phyloP scores from a whole-genome alignment of 495 filamentous ascomycete species.

The Aspergillus egyptiacus region DNA sequence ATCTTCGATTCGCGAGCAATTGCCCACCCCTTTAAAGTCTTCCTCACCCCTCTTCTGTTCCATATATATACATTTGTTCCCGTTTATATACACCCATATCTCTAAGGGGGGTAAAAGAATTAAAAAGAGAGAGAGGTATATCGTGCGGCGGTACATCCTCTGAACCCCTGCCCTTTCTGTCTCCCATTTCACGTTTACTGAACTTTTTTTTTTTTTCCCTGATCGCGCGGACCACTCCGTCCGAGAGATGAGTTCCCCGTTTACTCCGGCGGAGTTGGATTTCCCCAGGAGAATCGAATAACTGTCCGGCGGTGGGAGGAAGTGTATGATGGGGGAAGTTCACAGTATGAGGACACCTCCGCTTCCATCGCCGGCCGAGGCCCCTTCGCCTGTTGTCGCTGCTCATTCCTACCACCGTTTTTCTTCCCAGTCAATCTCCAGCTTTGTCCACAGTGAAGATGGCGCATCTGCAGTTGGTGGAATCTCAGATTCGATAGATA shows the following conservation, averaged over 20 bases:
- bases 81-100: constrained; percentile 3
- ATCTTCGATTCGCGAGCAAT: background rate
- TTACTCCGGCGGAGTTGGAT: constrained; percentile 29
- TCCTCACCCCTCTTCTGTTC: constrained; percentile 3
- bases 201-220: constrained; percentile 8
- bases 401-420: constrained; percentile 26
- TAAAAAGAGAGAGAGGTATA: background rate
- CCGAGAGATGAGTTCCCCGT: constrained; percentile 35
- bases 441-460: constrained; percentile 17
- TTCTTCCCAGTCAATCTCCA: constrained; percentile 24
- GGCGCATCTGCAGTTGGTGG: constrained; percentile 19
- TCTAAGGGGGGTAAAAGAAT: too few species aligned
- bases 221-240: constrained; percentile 24
- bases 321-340: constrained; percentile 36
- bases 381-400: constrained; percentile 28
- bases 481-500: constrained; percentile 17
- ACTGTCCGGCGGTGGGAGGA: constrained; percentile 30
- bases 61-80: constrained; percentile 1
- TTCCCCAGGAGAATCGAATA: constrained; percentile 32
- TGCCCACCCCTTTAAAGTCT: constrained; percentile 1
- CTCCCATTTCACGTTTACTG: constrained; percentile 1
- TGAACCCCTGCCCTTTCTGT: background rate
- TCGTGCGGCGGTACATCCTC: background rate
- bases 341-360: constrained; percentile 39
- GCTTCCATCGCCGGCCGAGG: constrained; percentile 40